These are phyloP conservation scores for Didymella segeticola DNA, from an alignment of 2,329 filamentous ascomycete genomes.

Conservation along the genomic window DNA sequence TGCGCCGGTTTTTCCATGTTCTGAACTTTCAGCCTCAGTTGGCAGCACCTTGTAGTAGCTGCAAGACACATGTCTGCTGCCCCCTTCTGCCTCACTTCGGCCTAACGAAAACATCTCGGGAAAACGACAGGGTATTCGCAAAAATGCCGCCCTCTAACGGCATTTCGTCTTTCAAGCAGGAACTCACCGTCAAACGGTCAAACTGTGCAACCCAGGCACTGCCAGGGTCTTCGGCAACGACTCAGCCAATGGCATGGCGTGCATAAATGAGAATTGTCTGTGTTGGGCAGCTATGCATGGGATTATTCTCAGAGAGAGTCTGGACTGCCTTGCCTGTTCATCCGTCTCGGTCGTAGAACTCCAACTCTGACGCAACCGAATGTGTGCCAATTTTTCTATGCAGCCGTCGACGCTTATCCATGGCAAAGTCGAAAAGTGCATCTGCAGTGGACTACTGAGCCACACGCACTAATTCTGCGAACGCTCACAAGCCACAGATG, in stretches of 20 bases:
- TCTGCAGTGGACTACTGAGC: no score
- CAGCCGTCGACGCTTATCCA: no score
- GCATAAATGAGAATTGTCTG: neutral
- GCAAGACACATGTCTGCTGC: neutral
- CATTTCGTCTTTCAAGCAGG: neutral
- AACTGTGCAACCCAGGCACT: neutral
- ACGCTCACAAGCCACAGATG: neutral
- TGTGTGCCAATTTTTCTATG: neutral
- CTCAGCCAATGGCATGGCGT: neutral
- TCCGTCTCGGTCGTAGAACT: neutral
- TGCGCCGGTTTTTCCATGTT: neutral
- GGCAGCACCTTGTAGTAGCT: neutral
- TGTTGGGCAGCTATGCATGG: conserved; percentile 3
- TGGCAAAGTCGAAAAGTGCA: no score
- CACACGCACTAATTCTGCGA: neutral
- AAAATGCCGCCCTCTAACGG: conserved; percentile 1
- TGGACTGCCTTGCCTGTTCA: neutral
- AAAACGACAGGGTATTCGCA: neutral
- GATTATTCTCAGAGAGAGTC: neutral
- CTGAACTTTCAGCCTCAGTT: neutral
- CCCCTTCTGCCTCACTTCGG: neutral
- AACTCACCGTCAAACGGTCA: neutral
- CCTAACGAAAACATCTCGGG: neutral
- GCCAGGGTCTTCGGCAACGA: neutral
- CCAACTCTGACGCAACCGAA: neutral